Conservation (phyloP, 768 basidiomycete genomes). For the Lentinula boryana region DNA sequence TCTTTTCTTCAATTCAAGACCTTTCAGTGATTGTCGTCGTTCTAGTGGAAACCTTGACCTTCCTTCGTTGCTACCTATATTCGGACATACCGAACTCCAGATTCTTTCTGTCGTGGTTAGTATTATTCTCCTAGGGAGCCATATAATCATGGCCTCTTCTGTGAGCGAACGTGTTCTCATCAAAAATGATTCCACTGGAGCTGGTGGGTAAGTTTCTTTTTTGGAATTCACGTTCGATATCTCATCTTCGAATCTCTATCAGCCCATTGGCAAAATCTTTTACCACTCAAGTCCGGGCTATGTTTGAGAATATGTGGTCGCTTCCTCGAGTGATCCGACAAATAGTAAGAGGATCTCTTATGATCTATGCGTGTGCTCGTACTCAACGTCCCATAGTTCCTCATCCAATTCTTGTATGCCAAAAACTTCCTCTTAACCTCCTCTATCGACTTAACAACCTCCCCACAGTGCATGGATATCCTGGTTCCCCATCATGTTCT, state of each 20-base stretch:
- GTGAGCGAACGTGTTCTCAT: slow-evolving; percentile 77
- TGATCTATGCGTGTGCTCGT: slow-evolving; percentile 2
- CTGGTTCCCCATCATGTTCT: slow-evolving; percentile 93
- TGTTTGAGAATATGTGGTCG: slow-evolving; percentile 65
- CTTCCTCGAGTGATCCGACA: slow-evolving; percentile 73
- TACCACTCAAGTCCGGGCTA: slow-evolving; percentile 44
- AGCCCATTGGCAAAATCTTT: slow-evolving; percentile 26
- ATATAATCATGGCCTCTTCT: slow-evolving; percentile 50
- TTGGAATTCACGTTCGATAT: neutral
- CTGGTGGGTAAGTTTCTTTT: slow-evolving; percentile 11
- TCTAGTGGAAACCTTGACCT: slow-evolving; percentile 78
- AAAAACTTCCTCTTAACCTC: neutral
- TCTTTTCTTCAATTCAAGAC: neutral
- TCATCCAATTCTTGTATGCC: slow-evolving; percentile 76
- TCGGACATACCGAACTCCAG: slow-evolving; percentile 77
- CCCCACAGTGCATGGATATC: slow-evolving; percentile 68
- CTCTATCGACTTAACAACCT: neutral
- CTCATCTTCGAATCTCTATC: slow-evolving; percentile 2
- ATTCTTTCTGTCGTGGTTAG: slow-evolving; percentile 75
- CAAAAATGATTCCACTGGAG: slow-evolving; percentile 1
- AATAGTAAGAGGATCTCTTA: slow-evolving; percentile 38
- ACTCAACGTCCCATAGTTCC: slow-evolving; percentile 40
- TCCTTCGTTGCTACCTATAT: slow-evolving; percentile 58
- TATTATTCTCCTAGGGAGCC: slow-evolving; percentile 58
- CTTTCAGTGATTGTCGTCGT: neutral